Percentiles rank a stretch among this genome's conserved stretches.
Evolutionary conservation across 345 rosid species (phyloP).

Genomic region (Hypericum perforatum): DNA sequence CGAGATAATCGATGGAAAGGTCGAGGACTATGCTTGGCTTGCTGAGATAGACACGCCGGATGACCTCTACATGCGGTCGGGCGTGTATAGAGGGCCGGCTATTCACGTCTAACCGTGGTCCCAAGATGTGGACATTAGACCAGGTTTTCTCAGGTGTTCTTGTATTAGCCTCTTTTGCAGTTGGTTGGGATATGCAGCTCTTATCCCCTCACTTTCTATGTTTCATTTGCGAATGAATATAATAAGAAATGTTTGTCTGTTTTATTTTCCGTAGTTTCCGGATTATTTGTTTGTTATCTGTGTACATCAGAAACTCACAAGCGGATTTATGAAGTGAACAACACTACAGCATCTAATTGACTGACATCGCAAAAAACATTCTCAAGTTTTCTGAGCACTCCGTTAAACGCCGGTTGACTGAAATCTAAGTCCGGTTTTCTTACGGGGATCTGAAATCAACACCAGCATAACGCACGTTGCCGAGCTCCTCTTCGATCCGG

Average conservation of each 20-base stretch:
- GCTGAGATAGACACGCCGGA: constrained; percentile 65
- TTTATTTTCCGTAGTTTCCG: too few species aligned
- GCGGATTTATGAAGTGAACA: neutral
- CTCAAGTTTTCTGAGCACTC: neutral
- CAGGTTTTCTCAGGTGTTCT: too few species aligned
- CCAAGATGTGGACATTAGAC: too few species aligned
- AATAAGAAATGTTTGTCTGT: too few species aligned
- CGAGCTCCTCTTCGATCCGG: constrained; percentile 95
- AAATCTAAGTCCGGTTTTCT: constrained; percentile 6
- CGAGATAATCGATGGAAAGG: constrained; percentile 32
- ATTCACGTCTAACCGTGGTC: constrained; percentile 13
- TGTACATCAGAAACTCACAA: too few species aligned
- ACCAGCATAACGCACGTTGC: constrained; percentile 75
- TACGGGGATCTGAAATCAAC: constrained; percentile 83
- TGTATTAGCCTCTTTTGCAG: too few species aligned
- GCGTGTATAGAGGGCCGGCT: constrained; percentile 56
- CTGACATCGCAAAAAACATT: constrained; percentile 5
- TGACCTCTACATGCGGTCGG: constrained; percentile 67
- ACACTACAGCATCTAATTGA: neutral
- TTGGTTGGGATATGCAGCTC: too few species aligned
- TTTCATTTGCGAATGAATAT: too few species aligned
- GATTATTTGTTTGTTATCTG: too few species aligned
- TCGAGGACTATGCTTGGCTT: constrained; percentile 79
- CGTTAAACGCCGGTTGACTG: neutral
- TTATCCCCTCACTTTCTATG: too few species aligned